Evolutionary conservation across 305 asterid genomes (phyloP), one percentile per base, ranked within the genome.

Genomic region (Fraxinus baroniana): DNA sequence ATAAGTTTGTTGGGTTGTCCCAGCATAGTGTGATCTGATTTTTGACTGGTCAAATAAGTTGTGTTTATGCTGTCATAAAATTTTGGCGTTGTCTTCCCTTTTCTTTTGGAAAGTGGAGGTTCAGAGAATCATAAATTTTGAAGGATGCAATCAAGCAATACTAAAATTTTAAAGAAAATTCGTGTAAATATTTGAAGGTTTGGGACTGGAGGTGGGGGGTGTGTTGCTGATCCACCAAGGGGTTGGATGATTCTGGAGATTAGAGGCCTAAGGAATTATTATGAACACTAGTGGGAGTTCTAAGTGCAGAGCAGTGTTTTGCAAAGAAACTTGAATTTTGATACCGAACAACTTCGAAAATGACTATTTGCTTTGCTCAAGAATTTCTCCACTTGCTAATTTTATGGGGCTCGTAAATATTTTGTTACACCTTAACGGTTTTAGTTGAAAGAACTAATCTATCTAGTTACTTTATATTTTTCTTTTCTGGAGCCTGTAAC

Each of bases 361-460:
- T 10, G 36, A 18, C 74, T 36, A 64, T 68, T 68, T 68, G 32
- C 32, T 28, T 28, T 28, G 32, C 32, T 28, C 32, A 28, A 28
- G 32, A 28, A 28, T 28, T 28, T 28, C 36, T 73, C 60, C 32
- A 36, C 37, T 78, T 80, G 66, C 41, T 78, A 24, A 7, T 20
- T 74, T 41, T 7, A 28, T 68, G 37, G 37, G n/a, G 36, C n/a
- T 68, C 0, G 20, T 28, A 9, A 26, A 3, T 68, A 70, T 28
- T 70, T 13, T 70, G 41, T 1, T 52, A 22, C 26, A 55, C 66
- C 68, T 75, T 44, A 15, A 74, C 78, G 36, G 80, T 55, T 78
- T 55, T 37, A 2, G 64, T 46, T 4, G 77, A 60, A 71, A 80
- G 84, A 83, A 78, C 74, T 41, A 72, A 76, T 80, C 55, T 44